Percentiles rank a stretch among this genome's conserved stretches.
These are phyloP conservation scores for Solanum hybrid DNA, from an alignment of 305 asterid species.

Conservation along the genomic window DNA sequence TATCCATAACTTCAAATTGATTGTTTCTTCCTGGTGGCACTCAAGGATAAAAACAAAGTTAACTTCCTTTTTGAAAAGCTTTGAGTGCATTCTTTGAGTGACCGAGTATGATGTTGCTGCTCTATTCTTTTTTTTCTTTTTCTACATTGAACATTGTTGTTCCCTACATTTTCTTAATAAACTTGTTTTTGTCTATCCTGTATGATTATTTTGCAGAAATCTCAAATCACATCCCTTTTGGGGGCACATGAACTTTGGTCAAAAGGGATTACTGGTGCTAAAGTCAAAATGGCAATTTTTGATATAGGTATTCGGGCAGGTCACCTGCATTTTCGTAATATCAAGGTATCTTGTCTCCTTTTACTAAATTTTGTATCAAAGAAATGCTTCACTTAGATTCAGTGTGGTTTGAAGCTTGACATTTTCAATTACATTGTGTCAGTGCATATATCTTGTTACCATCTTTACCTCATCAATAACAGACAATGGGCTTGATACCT, in stretches of 20 bases:
- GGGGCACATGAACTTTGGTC: slow-evolving; percentile 94
- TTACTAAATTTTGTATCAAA: not conserved
- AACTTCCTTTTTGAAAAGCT: not conserved
- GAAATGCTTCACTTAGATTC: not conserved
- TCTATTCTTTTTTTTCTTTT: not conserved
- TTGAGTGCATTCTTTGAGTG: not conserved
- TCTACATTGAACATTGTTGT: not conserved
- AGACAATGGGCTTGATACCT: slow-evolving; percentile 5
- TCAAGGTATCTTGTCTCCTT: slow-evolving; percentile 44
- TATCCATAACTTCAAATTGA: not conserved
- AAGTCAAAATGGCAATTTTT: slow-evolving; percentile 97
- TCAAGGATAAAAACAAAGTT: not conserved
- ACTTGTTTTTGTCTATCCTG: not conserved
- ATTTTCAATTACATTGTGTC: not conserved
- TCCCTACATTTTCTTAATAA: not conserved
- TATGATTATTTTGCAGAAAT: slow-evolving; percentile 40
- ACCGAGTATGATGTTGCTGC: not conserved
- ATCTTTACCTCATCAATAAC: not conserved
- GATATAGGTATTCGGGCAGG: slow-evolving; percentile 84
- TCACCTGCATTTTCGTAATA: slow-evolving; percentile 96
- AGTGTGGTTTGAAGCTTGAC: not conserved
- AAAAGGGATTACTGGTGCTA: slow-evolving; percentile 81
- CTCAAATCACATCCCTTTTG: slow-evolving; percentile 89
- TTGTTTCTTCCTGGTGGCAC: not conserved
- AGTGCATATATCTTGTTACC: not conserved